phyloP scores from a whole-genome alignment of 1,284 basidiomycete species.

The Coniferiporia sulphurascens region DNA sequence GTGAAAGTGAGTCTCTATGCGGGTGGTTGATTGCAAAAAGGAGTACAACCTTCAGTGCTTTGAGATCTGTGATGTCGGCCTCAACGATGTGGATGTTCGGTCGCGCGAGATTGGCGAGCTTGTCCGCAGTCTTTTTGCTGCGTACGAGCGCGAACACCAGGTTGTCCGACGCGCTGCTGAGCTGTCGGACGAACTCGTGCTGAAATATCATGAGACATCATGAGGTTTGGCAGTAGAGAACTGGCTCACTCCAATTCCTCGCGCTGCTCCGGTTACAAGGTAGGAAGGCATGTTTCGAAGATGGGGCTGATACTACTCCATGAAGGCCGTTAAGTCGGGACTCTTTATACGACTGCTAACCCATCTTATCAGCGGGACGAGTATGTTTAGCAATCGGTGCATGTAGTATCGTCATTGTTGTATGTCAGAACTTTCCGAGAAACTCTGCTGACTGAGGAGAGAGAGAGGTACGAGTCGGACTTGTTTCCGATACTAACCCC shows the following conservation, averaged over 20 bases:
- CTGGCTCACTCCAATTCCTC: slow-evolving; percentile 29
- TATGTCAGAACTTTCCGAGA: no score
- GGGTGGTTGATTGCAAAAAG: background rate
- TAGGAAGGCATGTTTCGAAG: slow-evolving; percentile 26
- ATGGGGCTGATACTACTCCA: background rate
- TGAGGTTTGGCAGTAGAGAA: background rate
- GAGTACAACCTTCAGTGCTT: slow-evolving; percentile 24
- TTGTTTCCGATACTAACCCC: no score
- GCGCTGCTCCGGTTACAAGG: slow-evolving; percentile 28
- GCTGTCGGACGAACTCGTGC: slow-evolving; percentile 32
- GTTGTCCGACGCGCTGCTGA: slow-evolving; percentile 24
- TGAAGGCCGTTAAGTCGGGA: background rate
- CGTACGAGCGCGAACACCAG: slow-evolving; percentile 32
- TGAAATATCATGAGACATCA: slow-evolving; percentile 13
- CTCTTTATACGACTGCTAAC: background rate
- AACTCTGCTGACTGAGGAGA: no score
- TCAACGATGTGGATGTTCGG: slow-evolving; percentile 29
- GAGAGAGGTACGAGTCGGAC: no score
- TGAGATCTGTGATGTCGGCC: slow-evolving; percentile 30
- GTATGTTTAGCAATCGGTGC: no score
- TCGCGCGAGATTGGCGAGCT: slow-evolving; percentile 21
- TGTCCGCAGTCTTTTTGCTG: slow-evolving; percentile 22
- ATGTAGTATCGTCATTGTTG: no score
- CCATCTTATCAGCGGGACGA: no score
- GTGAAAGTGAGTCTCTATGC: background rate